Conservation (phyloP, 345 rosid species). For the Lepidium aucheri region DNA sequence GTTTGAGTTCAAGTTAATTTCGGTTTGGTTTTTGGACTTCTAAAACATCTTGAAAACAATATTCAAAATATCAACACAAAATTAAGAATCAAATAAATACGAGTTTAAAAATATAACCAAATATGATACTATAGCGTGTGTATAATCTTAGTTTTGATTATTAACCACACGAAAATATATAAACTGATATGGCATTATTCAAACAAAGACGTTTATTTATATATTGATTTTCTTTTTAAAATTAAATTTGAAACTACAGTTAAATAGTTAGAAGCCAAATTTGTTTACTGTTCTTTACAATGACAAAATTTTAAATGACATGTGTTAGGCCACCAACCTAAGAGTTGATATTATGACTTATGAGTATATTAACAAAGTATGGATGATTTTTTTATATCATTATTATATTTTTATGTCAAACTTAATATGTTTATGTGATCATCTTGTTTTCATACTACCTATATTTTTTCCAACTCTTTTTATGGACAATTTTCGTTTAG, state of each 20-base stretch:
- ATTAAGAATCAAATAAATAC: no score
- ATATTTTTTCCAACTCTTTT: not conserved
- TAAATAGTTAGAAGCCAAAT: slow-evolving; percentile 17
- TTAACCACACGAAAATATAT: not conserved
- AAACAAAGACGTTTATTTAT: not conserved
- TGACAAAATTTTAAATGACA: slow-evolving; percentile 2
- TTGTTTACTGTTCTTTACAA: slow-evolving; percentile 18
- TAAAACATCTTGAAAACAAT: no score
- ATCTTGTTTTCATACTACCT: slow-evolving; percentile 15
- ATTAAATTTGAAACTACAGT: slow-evolving; percentile 4
- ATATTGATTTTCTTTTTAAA: not conserved
- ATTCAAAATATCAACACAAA: no score
- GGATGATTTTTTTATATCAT: not conserved
- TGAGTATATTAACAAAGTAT: slow-evolving; percentile 13
- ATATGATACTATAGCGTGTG: no score
- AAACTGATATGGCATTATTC: not conserved
- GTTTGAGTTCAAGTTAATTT: no score
- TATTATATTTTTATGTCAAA: slow-evolving; percentile 17
- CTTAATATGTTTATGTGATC: slow-evolving; percentile 17
- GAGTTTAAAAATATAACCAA: no score
- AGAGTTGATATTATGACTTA: slow-evolving; percentile 17
- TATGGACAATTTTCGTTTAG: not conserved
- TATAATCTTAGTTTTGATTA: no score
- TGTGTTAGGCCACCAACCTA: slow-evolving; percentile 33
- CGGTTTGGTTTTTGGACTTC: no score